Conservation (phyloP, 352 stramenopile genomes). For the Plasmopara halstedii region DNA sequence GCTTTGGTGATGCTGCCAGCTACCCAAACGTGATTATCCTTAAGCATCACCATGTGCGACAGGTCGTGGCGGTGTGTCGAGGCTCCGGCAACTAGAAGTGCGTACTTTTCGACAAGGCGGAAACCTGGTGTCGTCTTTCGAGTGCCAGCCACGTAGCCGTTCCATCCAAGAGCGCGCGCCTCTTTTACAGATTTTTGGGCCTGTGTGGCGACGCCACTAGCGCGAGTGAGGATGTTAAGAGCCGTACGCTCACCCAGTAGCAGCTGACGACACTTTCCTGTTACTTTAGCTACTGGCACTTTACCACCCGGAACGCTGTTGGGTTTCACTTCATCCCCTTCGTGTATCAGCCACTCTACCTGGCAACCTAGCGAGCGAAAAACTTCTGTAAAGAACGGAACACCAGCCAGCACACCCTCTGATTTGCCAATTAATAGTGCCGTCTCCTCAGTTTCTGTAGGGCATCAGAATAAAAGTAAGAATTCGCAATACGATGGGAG, state of each 20-base stretch:
- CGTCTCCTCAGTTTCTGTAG: constrained; percentile 59
- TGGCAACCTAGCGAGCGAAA: constrained; percentile 88
- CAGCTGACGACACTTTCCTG: constrained; percentile 90
- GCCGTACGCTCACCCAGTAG: constrained; percentile 95
- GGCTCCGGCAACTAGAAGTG: constrained; percentile 92
- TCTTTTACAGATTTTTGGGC: constrained; percentile 57
- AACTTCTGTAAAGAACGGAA: constrained; percentile 94
- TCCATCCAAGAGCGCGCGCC: constrained; percentile 72
- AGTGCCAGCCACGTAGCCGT: constrained; percentile 93
- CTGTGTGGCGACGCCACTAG: constrained; percentile 93
- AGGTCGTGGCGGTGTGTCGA: constrained; percentile 94
- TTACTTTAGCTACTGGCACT: constrained; percentile 90
- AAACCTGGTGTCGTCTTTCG: constrained; percentile 99
- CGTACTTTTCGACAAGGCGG: constrained; percentile 98
- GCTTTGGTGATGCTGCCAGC: constrained; percentile 93
- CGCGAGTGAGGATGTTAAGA: constrained; percentile 95
- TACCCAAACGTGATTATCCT: constrained; percentile 99
- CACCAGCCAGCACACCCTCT: constrained; percentile 89
- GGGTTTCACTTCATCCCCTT: constrained; percentile 55
- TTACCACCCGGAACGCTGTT: constrained; percentile 52
- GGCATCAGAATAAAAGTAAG: constrained; percentile 8
- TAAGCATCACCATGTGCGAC: constrained; percentile 99
- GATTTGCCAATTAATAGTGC: constrained; percentile 91
- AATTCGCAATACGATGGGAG: background rate
- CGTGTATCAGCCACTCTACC: constrained; percentile 86